Evolutionary conservation across 345 rosid species (phyloP).

Genomic region (Anacardium occidentale): DNA sequence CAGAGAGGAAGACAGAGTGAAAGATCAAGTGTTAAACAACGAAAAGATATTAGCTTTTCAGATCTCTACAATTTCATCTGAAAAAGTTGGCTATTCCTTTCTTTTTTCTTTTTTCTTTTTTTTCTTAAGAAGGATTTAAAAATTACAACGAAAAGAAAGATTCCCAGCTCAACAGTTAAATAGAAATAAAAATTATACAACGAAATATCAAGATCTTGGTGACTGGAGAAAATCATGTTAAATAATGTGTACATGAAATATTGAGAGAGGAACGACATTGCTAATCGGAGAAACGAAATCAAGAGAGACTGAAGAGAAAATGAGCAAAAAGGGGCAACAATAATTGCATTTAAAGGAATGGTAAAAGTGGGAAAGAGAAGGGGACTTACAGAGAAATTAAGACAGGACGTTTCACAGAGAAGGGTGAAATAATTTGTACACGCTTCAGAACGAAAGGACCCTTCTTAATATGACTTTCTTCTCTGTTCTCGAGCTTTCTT

Average conservation of each 20-base stretch:
- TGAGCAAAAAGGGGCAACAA: neutral
- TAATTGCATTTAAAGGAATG: neutral
- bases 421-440: neutral
- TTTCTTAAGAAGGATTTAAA: neutral
- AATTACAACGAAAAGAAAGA: neutral
- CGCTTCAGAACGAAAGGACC: slow-evolving; percentile 1
- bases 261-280: slow-evolving; percentile 1
- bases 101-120: too few relatives aligned
- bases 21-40: slow-evolving; percentile 4
- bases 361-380: neutral
- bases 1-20: slow-evolving; percentile 29
- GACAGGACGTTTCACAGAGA: neutral
- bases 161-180: neutral
- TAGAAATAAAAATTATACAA: too few relatives aligned
- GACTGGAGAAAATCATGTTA: too few relatives aligned
- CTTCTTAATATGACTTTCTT: neutral
- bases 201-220: too few relatives aligned
- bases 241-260: too few relatives aligned
- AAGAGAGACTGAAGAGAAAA: slow-evolving; percentile 18
- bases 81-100: slow-evolving; percentile 5
- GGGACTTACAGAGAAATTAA: slow-evolving; percentile 6
- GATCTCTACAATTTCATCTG: slow-evolving; percentile 19
- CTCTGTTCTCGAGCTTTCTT: neutral
- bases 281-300: slow-evolving; percentile 12
- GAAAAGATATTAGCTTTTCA: slow-evolving; percentile 19